Base-by-base conservation (phyloP, 1,284 basidiomycete species). In the Trametes polyzona region DNA sequence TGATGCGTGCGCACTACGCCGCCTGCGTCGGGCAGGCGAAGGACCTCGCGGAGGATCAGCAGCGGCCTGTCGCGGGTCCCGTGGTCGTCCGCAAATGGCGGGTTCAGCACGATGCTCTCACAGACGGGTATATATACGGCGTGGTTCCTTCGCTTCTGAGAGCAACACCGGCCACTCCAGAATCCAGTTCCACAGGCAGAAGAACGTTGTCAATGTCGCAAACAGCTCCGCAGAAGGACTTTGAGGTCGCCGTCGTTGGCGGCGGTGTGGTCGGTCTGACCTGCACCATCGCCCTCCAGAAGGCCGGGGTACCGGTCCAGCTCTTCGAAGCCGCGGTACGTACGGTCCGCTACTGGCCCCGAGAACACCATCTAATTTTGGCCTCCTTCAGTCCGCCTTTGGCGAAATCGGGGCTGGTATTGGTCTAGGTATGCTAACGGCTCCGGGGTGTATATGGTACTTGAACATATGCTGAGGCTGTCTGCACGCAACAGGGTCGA, bases 361-460 rank as follows among this genome's bases (percentile, higher is more conserved):
- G n/a, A n/a, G n/a, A n/a, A n/a, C n/a, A n/a, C n/a, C n/a, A n/a
- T n/a, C n/a, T n/a, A n/a, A n/a, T n/a, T n/a, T n/a, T n/a, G n/a
- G n/a, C n/a, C n/a, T n/a, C n/a, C 54, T 50, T 40, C 47, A 80
- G 78, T 56, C 76, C 4, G 71, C 74, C 47, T 82, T 82, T 55
- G 74, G 73, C 23, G 79, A 83, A 64, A 74, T 84, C 41, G 82
- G 82, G 7, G 81, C 83, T 17, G 82, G 82, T 0, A 76, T 84
- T 30, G 79, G 76, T 12, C 57, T 86, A 35, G 83, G 83, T 81
- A 54, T 47, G 68, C 50, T 29, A 3, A 10, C 12, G n/a, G 7
- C n/a, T 32, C 17, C 10, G 29, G n/a, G n/a, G 1, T 11, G 19
- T 4, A 26, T 21, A n/a, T 23, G 24, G 16, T 14, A 5, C 4